A percentile compares a stretch with the other conserved stretches of the same genome.
Conservation (phyloP, 2,329 filamentous ascomycete genomes). For the Xylaria sp. region DNA sequence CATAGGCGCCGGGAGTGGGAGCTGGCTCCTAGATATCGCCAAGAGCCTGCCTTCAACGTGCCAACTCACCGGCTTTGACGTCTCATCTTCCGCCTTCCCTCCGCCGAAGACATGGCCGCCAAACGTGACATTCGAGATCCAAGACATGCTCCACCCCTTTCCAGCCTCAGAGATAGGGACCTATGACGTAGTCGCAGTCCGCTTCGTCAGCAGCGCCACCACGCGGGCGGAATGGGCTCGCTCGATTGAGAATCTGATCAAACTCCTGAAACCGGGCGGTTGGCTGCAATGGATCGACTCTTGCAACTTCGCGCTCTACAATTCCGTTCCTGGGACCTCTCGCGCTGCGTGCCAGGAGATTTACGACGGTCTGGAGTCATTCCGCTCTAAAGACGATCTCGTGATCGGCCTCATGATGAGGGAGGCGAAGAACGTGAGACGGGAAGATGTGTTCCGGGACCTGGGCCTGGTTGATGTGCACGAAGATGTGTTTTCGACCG, state of each 20-base stretch:
- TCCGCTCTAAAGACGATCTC: slow-evolving; percentile 21
- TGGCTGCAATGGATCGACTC: slow-evolving; percentile 30
- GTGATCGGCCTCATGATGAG: slow-evolving; percentile 32
- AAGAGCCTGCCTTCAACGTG: slow-evolving; percentile 19
- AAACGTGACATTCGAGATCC: slow-evolving; percentile 22
- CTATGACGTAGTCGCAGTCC: slow-evolving; percentile 24
- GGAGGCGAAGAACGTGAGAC: slow-evolving; percentile 10
- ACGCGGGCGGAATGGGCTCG: slow-evolving; percentile 20
- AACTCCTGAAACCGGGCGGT: slow-evolving; percentile 21
- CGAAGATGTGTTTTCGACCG: slow-evolving; percentile 29
- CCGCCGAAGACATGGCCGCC: slow-evolving; percentile 15
- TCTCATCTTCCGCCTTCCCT: slow-evolving; percentile 20
- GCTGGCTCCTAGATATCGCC: slow-evolving; percentile 23
- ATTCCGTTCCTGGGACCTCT: slow-evolving; percentile 19
- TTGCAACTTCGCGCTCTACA: slow-evolving; percentile 26
- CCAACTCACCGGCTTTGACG: slow-evolving; percentile 23
- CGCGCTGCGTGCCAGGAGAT: slow-evolving; percentile 30
- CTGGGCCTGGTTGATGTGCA: slow-evolving; percentile 25
- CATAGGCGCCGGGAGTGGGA: slow-evolving; percentile 22
- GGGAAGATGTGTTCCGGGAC: slow-evolving; percentile 21
- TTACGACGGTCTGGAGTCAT: slow-evolving; percentile 26
- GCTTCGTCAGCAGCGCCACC: slow-evolving; percentile 23
- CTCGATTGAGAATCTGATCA: slow-evolving; percentile 17
- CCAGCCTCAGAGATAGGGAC: slow-evolving; percentile 20
- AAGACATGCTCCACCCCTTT: slow-evolving; percentile 25